Evolutionary conservation across 345 rosid genomes (phyloP).

Genomic region (Boechera divaricarpa): DNA sequence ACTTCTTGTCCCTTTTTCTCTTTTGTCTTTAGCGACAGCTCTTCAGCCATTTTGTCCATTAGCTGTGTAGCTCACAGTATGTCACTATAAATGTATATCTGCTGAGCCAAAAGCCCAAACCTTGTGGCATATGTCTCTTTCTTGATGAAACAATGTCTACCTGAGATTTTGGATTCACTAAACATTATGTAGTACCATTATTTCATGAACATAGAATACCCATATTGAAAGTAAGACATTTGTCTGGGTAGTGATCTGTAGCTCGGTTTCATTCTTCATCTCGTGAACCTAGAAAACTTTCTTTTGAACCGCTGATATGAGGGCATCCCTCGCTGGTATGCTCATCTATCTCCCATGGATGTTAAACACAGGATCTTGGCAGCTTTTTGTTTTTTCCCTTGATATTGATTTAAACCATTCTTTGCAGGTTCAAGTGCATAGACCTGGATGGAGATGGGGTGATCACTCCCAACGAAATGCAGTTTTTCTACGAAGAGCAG

Average conservation of each 20-base stretch:
- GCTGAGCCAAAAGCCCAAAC: slow-evolving; percentile 32
- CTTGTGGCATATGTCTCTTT: slow-evolving; percentile 43
- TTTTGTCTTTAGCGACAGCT: slow-evolving; percentile 3
- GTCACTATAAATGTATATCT: not conserved
- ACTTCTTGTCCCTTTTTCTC: not conserved
- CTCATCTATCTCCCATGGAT: slow-evolving; percentile 11
- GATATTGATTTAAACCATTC: slow-evolving; percentile 17
- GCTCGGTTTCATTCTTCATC: not conserved
- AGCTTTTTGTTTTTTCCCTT: not conserved
- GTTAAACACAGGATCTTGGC: slow-evolving; percentile 8
- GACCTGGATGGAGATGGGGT: slow-evolving; percentile 90
- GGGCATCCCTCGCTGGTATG: slow-evolving; percentile 5
- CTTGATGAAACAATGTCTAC: not conserved
- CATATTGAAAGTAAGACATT: not conserved
- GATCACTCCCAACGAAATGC: slow-evolving; percentile 82
- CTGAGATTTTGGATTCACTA: not conserved
- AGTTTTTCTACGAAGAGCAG: slow-evolving; percentile 89
- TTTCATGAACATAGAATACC: not conserved
- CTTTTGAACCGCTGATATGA: slow-evolving; percentile 8
- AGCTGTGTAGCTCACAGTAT: slow-evolving; percentile 1
- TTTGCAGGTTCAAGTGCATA: slow-evolving; percentile 83
- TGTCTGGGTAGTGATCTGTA: not conserved
- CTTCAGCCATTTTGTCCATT: not conserved
- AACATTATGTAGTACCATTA: not conserved
- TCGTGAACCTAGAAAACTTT: not conserved